Evolutionary conservation across 176 grass and related monocot genomes (phyloP), one percentile per base, ranked within the genome.

Genomic region (Thinopyrum elongatum): DNA sequence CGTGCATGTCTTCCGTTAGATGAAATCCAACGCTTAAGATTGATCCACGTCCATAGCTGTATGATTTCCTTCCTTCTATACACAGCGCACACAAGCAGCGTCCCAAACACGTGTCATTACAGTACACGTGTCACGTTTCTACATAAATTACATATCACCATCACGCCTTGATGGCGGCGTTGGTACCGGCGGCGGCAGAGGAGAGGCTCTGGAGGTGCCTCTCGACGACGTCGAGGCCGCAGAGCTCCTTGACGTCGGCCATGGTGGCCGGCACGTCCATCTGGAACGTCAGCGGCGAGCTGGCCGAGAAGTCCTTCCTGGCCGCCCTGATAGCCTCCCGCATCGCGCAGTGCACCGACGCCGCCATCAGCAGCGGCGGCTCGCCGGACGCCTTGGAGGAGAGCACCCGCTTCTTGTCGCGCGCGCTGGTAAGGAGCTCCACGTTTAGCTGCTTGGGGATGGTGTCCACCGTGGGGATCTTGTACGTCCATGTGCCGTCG

Each of bases 381-480:
- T 98, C 95, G 13, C 95, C 95, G 16, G 95, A 98, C 16, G 95
- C 95, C 87, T 97, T 97, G 0, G 92, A 97, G 14, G 94, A 97
- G 5, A 97, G 92, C n/a, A 97, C 80, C 13, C 88, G 90, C 71
- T 92, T 94, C 41, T 78, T 39, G 59, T 97, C 88, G 19, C 78
- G 86, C 35, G 87, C 92, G 29, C 86, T 97, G 33, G 90, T 92
- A 70, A 94, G 66, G 2, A 97, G 86, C 73, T 97, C 90, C 10
- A 97, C 90, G 73, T 97, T 94, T 21, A 97, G 85, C 59, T 97
- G 77, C 85, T 92, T 97, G 0, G 94, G 92, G 57, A 97, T 94
- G 49, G 90, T 97, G 63, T 97, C 95, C 23, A 97, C 80, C 1
- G 95, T 94, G 11, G 95, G 95, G 70, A 94, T 85, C 83, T 97